Base-by-base conservation (phyloP, 495 filamentous ascomycete genomes). In the Aspergillus ostianus region DNA sequence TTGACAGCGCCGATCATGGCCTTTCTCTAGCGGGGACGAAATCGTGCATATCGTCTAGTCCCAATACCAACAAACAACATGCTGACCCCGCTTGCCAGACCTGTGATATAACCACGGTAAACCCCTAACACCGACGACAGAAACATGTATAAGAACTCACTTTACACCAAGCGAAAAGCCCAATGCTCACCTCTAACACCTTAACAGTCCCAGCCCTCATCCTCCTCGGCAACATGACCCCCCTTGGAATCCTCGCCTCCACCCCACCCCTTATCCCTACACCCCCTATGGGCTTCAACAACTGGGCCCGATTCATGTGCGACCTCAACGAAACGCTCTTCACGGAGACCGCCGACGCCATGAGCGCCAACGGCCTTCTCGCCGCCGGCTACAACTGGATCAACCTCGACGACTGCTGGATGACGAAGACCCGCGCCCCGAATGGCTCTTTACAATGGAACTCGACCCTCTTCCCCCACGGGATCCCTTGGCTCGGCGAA, bases 241-340 rank as follows among this genome's bases (percentile, higher is more conserved):
- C 44, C 13, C 55, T 66, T 5, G 55, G 49, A 7, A 58, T 62
- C 26, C 56, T 63, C 19, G 64, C 67, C 18, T 69, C 69, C 23
- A 47, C 59, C 17, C 55, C 64, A 23, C 44, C 17, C 17, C 53
- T 75, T 8, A 68, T 75, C 32, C 70, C 77, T 0, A 65, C 67
- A 0, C 74, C 76, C 0, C 76, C 74, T 18, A 78, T 78, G 76
- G 76, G 76, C 20, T 78, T 75, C 68, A 78, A 75, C 63, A 76
- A 76, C 57, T 78, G 76, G 76, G 66, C 73, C 0, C 76, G 76
- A 9, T 77, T 76, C 60, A 58, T 67, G 55, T 78, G 76, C 59
- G 67, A 73, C 48, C 70, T 77, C 4, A 77, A 78, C 60, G 72
- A 78, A 57, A 75, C 73, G 0, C 69, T 78, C 3, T 77, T 78